Evolutionary conservation across 768 basidiomycete genomes (phyloP).

Genomic region (Termitomyces sp.): DNA sequence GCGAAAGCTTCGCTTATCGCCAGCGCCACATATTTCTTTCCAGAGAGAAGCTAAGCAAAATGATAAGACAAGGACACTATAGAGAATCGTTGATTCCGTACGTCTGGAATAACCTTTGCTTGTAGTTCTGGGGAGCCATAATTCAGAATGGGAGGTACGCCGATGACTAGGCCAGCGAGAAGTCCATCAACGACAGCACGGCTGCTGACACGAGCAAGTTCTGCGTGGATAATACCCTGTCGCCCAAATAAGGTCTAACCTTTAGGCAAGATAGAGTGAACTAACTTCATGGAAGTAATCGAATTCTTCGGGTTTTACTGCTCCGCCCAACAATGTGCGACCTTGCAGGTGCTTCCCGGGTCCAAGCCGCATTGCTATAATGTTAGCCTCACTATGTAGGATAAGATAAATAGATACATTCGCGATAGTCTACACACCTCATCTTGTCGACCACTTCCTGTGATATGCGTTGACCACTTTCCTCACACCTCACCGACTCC

Average conservation of each 20-base stretch:
- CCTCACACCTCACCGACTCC: constrained; percentile 77
- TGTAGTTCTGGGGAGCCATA: constrained; percentile 75
- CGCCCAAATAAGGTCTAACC: background rate
- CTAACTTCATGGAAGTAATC: constrained; percentile 91
- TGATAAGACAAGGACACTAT: background rate
- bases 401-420: background rate
- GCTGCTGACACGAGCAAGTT: constrained; percentile 78
- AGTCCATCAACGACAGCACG: constrained; percentile 88
- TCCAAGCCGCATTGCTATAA: constrained; percentile 87
- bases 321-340: constrained; percentile 66
- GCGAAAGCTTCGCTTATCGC: constrained; percentile 96
- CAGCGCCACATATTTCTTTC: constrained; percentile 82
- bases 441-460: constrained; percentile 83
- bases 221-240: constrained; percentile 74
- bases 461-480: constrained; percentile 80
- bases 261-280: background rate
- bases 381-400: constrained; percentile 54
- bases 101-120: constrained; percentile 64
- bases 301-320: constrained; percentile 77
- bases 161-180: constrained; percentile 77
- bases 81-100: constrained; percentile 21
- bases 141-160: constrained; percentile 86
- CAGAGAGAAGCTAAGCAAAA: constrained; percentile 38
- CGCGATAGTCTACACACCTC: constrained; percentile 36
- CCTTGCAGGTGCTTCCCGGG: constrained; percentile 88